Percentiles rank a stretch among this genome's conserved stretches.
Conservation (phyloP, 2,329 filamentous ascomycete genomes). For the Ophiostoma perfectum region DNA sequence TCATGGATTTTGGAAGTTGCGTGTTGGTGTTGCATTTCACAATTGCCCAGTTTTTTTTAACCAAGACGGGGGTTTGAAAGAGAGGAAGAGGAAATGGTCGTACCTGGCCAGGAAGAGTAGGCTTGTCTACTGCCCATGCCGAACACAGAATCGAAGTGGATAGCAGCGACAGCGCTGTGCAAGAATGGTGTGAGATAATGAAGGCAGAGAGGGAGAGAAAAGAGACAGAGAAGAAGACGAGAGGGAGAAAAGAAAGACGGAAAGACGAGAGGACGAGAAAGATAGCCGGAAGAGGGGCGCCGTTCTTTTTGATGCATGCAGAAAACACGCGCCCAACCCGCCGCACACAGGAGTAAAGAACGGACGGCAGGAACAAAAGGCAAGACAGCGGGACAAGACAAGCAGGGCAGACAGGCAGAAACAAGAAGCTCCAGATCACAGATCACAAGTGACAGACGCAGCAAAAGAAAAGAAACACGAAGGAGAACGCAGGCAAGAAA, state of each 20-base stretch:
- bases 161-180: slow-evolving; percentile 25
- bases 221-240: background rate
- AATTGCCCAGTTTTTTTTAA: background rate
- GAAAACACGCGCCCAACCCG: background rate
- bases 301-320: slow-evolving; percentile 8
- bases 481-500: background rate
- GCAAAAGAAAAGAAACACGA: background rate
- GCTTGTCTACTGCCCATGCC: slow-evolving; percentile 25
- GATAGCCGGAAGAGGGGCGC: background rate
- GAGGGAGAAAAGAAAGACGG: background rate
- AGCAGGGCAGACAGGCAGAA: background rate
- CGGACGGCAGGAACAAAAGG: slow-evolving; percentile 6
- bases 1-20: no score
- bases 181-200: slow-evolving; percentile 17
- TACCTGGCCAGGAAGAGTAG: slow-evolving; percentile 27
- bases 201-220: background rate
- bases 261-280: background rate
- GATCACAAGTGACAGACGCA: background rate
- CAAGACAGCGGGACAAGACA: background rate
- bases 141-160: slow-evolving; percentile 27
- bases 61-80: slow-evolving; percentile 1
- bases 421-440: background rate
- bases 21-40: background rate
- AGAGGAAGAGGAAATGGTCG: slow-evolving; percentile 13
- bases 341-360: background rate